Conservation (phyloP, 306 rosid genomes). For the Luffa aegyptiaca region DNA sequence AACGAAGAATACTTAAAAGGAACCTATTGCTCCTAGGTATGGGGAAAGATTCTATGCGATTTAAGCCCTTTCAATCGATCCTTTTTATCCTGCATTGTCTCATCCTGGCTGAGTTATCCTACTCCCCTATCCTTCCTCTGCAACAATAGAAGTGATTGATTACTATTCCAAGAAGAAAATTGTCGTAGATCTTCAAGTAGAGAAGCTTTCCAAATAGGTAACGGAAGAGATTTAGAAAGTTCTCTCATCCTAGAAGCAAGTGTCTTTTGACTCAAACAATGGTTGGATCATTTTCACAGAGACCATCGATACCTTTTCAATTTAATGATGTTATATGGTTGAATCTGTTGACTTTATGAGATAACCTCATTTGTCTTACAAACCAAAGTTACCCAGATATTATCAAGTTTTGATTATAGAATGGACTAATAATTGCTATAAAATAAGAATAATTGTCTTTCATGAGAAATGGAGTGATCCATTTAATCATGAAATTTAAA, state of each 20-base stretch:
- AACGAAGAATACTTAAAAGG: too few species aligned
- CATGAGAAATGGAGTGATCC: not conserved
- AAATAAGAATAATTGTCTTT: not conserved
- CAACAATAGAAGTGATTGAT: too few species aligned
- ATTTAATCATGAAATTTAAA: too few species aligned
- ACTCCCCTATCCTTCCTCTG: too few species aligned
- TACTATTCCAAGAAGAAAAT: conserved; percentile 61
- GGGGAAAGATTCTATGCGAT: too few species aligned
- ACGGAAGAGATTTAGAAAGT: conserved; percentile 64
- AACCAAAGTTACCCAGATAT: not conserved
- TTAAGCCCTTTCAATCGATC: too few species aligned
- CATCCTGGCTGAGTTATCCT: too few species aligned
- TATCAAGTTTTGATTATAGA: not conserved
- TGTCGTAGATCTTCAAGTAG: conserved; percentile 80
- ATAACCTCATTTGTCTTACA: not conserved
- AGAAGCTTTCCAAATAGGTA: conserved; percentile 80
- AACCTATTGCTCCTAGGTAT: too few species aligned
- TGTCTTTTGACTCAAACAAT: not conserved
- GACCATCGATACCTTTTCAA: not conserved
- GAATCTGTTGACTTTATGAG: not conserved
- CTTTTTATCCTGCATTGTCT: too few species aligned
- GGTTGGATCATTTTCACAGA: not conserved
- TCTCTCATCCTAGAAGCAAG: conserved; percentile 33
- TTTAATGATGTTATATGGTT: not conserved
- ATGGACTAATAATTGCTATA: not conserved